Percentiles rank a stretch among this genome's conserved stretches.
These are phyloP conservation scores for Pseudogymnoascus sp. DNA, from an alignment of 2,329 filamentous ascomycete genomes.

Conservation along the genomic window DNA sequence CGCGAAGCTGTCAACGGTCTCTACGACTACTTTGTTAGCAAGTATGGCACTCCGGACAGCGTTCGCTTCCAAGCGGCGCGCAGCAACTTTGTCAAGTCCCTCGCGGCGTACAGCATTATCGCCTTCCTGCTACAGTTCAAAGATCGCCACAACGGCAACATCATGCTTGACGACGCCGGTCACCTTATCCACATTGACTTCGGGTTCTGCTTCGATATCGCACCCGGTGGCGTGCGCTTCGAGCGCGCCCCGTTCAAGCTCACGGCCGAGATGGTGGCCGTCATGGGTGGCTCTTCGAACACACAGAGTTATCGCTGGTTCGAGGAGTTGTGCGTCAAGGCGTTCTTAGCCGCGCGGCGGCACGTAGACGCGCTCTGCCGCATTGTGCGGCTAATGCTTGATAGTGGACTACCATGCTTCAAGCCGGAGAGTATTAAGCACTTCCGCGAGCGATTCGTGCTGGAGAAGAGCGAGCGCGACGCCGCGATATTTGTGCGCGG, in stretches of 20 bases:
- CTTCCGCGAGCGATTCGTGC: constrained; percentile 84
- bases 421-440: constrained; percentile 91
- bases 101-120: constrained; percentile 97
- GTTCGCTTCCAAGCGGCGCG: constrained; percentile 91
- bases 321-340: constrained; percentile 91
- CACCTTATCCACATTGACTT: constrained; percentile 99
- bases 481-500: constrained; percentile 91
- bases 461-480: constrained; percentile 85
- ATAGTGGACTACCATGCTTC: constrained; percentile 93
- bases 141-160: constrained; percentile 97
- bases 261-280: constrained; percentile 94
- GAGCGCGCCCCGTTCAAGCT: constrained; percentile 98
- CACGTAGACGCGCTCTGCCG: constrained; percentile 84
- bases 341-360: constrained; percentile 79
- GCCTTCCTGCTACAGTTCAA: constrained; percentile 98
- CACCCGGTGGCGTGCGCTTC: constrained; percentile 92
- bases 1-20: constrained; percentile 96
- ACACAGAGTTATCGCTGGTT: constrained; percentile 93
- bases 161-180: constrained; percentile 96
- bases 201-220: constrained; percentile 98
- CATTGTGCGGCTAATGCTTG: constrained; percentile 90
- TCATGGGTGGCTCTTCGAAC: constrained; percentile 83
- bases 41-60: constrained; percentile 94
- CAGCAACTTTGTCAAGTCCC: constrained; percentile 96
- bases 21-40: constrained; percentile 96